These are phyloP conservation scores for Laburnicola sp. DNA, from an alignment of 2,329 filamentous ascomycete species.

Conservation along the genomic window DNA sequence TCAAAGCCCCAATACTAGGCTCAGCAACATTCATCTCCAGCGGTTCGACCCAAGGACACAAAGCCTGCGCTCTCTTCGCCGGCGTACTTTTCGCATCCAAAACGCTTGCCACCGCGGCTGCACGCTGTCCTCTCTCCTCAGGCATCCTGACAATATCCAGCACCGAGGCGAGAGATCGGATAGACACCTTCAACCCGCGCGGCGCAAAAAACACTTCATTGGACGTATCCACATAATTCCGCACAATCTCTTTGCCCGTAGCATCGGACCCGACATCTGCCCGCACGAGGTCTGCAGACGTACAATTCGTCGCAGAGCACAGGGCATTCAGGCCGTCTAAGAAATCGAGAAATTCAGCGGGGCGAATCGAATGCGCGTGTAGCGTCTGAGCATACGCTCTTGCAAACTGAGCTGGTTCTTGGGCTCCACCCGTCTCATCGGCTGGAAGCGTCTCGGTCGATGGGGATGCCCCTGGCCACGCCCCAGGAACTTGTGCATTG, in stretches of 20 bases:
- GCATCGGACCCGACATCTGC: not conserved
- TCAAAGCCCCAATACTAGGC: constrained; percentile 17
- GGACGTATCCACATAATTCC: constrained; percentile 28
- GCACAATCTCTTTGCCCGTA: constrained; percentile 10
- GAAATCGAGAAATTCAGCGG: constrained; percentile 38
- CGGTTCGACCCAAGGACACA: constrained; percentile 37
- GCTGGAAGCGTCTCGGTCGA: constrained; percentile 11
- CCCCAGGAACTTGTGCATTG: constrained; percentile 8
- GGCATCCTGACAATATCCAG: constrained; percentile 26
- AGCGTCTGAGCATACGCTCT: constrained; percentile 37
- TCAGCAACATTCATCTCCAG: constrained; percentile 28
- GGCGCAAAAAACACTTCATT: constrained; percentile 42
- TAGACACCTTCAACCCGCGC: constrained; percentile 30
- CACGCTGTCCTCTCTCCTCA: constrained; percentile 25
- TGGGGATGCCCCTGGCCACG: constrained; percentile 11
- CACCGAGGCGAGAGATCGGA: constrained; percentile 30
- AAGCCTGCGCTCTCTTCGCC: constrained; percentile 25
- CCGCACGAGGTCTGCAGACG: constrained; percentile 8
- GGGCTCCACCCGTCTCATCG: not conserved
- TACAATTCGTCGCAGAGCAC: constrained; percentile 18
- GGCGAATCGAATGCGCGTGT: constrained; percentile 33
- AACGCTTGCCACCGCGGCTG: constrained; percentile 22
- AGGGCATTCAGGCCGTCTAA: constrained; percentile 39
- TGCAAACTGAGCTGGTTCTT: constrained; percentile 27
- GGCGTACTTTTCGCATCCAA: constrained; percentile 17